Base-by-base conservation (phyloP, 805 yeast species). In the Yamadazyma sp. region DNA sequence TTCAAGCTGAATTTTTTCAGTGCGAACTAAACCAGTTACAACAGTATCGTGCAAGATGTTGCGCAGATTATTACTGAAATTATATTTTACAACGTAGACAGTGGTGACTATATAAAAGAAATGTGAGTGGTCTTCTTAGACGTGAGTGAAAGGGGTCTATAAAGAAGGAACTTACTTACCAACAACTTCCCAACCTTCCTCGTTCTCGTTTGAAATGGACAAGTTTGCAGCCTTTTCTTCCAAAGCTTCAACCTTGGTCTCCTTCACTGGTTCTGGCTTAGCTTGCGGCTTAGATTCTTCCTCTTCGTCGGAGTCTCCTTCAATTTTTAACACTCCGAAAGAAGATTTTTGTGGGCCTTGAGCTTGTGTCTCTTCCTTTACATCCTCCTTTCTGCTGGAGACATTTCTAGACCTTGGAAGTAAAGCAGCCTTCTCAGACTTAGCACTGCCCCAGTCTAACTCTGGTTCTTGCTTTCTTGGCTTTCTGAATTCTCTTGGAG, bases 381-480 rank as follows among this genome's bases (percentile, higher is more conserved):
- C 57, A 11, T 40, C 35, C 45, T 41, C 52, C 32, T 48, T 25
- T 49, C 44, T 45, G 23, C 41, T 18, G 44, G 44, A 31, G 9
- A 50, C 33, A 42, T 62, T 70, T 41, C 48, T 46, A 5, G 45
- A 23, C 44, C 57, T 48, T 34, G 53, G 59, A 20, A 46, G 46
- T 40, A 55, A 42, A 21, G 45, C 37, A 55, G 69, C 41, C 66
- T 59, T 48, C 57, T 61, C 41, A 51, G 42, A 7, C 62, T 58
- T 49, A 49, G 67, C 73, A 51, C 60, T 30, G 28, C 65, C 55
- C 73, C 73, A 67, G 50, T 67, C 71, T 37, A 67, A 55, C 22
- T 67, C 70, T 9, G 67, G 66, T 41, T 63, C 72, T 31, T 52
- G 64, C 47, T 52, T 58, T 28, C 64, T 60, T n/a, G n/a, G n/a